Base-by-base conservation (phyloP, 257 asterid species). In the Solanum pennellii region DNA sequence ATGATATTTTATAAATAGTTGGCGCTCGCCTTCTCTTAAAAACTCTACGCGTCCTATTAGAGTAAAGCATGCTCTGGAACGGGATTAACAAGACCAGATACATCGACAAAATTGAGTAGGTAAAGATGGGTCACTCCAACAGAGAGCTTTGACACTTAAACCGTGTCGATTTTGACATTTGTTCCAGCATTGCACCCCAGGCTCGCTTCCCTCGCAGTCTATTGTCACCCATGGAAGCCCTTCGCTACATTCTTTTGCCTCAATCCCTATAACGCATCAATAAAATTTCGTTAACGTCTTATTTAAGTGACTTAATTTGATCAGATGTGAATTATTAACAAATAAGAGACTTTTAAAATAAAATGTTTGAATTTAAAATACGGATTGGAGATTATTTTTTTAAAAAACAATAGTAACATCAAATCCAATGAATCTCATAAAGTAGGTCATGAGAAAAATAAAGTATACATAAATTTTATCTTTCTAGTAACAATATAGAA, bases 161-260 rank as follows among this genome's bases (percentile, higher is more conserved):
- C 88, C 88, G 45, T 86, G 88, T 11, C 88, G 31, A 1, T 20
- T 86, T 41, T 76, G 68, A 59, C 88, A 77, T 73, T 86, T 86
- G 5, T 5, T 13, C 88, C 88, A 77, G 52, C 88, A 86, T 6
- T 27, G 15, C 9, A 7, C 27, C 0, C 68, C 80, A 6, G 84
- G 66, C 65, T 44, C 41, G 9, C 21, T 13, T 79, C 66, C 65
- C 9, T 47, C 37, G 41, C 65, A 79, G 12, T 44, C 6, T 4
- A 37, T 79, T 15, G 21, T 25, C 62, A 79, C 84, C 84, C 84
- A 79, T 5, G 84, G 84, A 18, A 79, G 41, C 27, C 65, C 66
- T 79, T 79, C 84, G 66, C 7, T 25, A 45, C 84, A 79, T 79
- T 79, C 84, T 79, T 79, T 79, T 9, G 41, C 27, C 16, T 45